A percentile compares a stretch with the other conserved stretches of the same genome.
phyloP scores from a whole-genome alignment of 2,329 filamentous ascomycete genomes.

The Keithomyces neogunnii region DNA sequence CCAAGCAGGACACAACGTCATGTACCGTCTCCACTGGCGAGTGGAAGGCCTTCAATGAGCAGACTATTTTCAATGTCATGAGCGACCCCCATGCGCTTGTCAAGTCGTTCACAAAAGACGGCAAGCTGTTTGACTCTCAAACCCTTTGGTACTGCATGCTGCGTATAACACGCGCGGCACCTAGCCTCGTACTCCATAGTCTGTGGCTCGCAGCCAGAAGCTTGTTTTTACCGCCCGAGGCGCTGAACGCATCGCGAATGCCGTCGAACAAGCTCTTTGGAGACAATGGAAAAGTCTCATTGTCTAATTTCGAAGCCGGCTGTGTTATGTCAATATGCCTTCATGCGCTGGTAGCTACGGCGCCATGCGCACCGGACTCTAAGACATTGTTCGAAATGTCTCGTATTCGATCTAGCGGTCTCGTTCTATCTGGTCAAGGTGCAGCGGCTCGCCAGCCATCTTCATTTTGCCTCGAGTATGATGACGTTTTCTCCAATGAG shows the following conservation, averaged over 20 bases:
- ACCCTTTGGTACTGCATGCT: constrained; percentile 56
- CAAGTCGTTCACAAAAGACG: constrained; percentile 46
- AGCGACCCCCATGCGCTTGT: constrained; percentile 47
- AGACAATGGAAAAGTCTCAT: constrained; percentile 1
- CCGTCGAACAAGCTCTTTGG: constrained; percentile 7
- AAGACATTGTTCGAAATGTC: constrained; percentile 50
- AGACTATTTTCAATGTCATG: constrained; percentile 56
- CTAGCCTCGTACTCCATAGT: constrained; percentile 53
- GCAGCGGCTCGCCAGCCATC: constrained; percentile 36
- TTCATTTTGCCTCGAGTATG: constrained; percentile 48
- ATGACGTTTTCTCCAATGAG: constrained; percentile 55
- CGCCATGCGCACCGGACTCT: constrained; percentile 40
- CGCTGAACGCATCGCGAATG: constrained; percentile 31
- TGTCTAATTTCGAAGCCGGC: constrained; percentile 40
- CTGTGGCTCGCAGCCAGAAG: constrained; percentile 53
- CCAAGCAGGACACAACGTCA: not conserved
- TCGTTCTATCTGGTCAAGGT: constrained; percentile 39
- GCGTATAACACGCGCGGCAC: constrained; percentile 47
- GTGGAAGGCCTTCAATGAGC: constrained; percentile 55
- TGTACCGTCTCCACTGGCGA: constrained; percentile 22
- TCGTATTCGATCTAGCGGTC: constrained; percentile 46
- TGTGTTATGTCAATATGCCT: constrained; percentile 51
- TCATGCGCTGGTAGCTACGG: constrained; percentile 52
- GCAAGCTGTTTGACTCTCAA: constrained; percentile 49
- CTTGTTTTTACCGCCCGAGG: constrained; percentile 47